Conservation (phyloP, 2,329 filamentous ascomycete species). For the Sporothrix pallida region DNA sequence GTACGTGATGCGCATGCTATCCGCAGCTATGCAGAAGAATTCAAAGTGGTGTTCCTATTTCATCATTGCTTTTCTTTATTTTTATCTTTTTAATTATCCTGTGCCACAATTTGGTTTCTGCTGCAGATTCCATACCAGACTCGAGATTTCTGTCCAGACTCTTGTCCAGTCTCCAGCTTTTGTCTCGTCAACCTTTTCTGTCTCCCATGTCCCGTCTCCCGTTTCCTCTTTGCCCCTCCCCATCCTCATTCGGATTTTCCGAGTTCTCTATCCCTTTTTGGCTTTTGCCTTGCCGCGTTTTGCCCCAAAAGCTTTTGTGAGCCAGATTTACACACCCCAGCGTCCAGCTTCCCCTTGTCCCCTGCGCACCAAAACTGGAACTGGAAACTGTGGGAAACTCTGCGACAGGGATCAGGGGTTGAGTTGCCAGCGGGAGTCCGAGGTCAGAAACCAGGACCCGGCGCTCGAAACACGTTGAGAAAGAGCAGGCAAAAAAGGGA, state of each 20-base stretch:
- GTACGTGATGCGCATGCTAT: conserved; percentile 2
- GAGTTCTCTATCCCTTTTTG: no score
- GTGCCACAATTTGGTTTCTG: not conserved
- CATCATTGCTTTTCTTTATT: not conserved
- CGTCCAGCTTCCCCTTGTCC: not conserved
- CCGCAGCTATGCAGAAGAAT: not conserved
- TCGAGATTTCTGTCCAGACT: conserved; percentile 5
- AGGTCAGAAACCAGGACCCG: conserved; percentile 31
- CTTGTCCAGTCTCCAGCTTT: not conserved
- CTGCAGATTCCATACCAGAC: conserved; percentile 7
- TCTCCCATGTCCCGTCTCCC: not conserved
- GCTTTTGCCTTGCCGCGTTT: no score
- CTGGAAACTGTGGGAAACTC: not conserved
- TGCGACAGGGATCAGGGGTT: conserved; percentile 35
- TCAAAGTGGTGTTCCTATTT: not conserved
- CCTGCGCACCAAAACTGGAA: not conserved
- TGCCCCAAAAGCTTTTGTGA: no score
- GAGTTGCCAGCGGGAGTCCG: conserved; percentile 31
- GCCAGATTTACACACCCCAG: no score
- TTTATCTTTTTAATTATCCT: not conserved
- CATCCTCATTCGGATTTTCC: not conserved
- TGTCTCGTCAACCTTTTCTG: not conserved
- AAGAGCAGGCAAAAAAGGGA: not conserved
- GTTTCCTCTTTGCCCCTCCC: not conserved
- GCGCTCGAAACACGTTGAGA: conserved; percentile 32